Evolutionary conservation across 148 eudicot species (phyloP).

Genomic region (Camellia lanceoleosa): DNA sequence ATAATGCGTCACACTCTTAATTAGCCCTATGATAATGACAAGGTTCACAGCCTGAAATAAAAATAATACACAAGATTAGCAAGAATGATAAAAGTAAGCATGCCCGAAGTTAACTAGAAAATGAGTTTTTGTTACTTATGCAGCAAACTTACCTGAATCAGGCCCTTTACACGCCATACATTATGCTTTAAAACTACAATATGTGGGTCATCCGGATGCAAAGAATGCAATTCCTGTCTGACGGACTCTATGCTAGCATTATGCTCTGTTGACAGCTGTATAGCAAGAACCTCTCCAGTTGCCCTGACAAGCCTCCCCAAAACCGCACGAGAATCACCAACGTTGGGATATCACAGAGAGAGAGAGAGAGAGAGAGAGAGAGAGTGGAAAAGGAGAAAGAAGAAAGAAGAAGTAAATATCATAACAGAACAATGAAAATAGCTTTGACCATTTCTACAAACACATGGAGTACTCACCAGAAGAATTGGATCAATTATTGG

Average conservation of each 20-base stretch:
- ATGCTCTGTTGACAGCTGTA: slow-evolving; percentile 39
- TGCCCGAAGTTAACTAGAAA: neutral
- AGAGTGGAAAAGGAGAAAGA: too few relatives aligned
- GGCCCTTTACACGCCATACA: slow-evolving; percentile 41
- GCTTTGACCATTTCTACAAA: too few relatives aligned
- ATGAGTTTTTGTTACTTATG: neutral
- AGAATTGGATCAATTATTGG: too few relatives aligned
- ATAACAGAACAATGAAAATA: too few relatives aligned
- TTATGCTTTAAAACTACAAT: slow-evolving; percentile 37
- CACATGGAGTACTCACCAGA: too few relatives aligned
- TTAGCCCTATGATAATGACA: neutral
- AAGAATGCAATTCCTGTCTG: slow-evolving; percentile 36
- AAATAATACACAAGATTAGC: neutral
- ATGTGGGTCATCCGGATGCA: slow-evolving; percentile 43
- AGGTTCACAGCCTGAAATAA: neutral
- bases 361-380: too few relatives aligned
- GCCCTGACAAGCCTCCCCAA: slow-evolving; percentile 38
- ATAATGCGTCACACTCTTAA: neutral
- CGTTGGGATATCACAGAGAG: too few relatives aligned
- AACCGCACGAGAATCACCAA: too few relatives aligned
- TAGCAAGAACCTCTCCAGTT: slow-evolving; percentile 38
- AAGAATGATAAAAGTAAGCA: neutral
- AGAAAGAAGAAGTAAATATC: too few relatives aligned
- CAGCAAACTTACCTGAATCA: slow-evolving; percentile 31
- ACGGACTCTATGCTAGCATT: slow-evolving; percentile 38